These are phyloP conservation scores for Boletus eberwhitei DNA, from an alignment of 768 basidiomycete genomes.

Conservation along the genomic window DNA sequence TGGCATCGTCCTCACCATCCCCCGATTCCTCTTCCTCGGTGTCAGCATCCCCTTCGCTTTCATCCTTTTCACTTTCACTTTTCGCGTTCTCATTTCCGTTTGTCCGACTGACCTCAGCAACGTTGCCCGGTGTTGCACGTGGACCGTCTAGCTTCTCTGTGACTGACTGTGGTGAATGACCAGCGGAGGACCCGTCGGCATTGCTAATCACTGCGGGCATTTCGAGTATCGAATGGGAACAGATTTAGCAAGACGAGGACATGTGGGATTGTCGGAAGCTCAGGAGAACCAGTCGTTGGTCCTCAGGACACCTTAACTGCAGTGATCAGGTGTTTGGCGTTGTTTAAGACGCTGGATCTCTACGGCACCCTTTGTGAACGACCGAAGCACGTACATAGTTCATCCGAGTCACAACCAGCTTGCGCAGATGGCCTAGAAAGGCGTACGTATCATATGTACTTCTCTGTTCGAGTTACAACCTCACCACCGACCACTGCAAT, in stretches of 20 bases:
- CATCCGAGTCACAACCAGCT: too few relatives aligned
- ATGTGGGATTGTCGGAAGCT: slow-evolving; percentile 7
- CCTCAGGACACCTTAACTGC: neutral
- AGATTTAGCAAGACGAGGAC: neutral
- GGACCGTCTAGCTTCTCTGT: slow-evolving; percentile 2
- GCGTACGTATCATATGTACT: neutral
- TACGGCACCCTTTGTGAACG: neutral
- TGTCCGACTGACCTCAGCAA: slow-evolving; percentile 5
- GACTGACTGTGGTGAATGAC: neutral
- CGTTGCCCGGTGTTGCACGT: neutral
- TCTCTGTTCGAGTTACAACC: slow-evolving; percentile 5
- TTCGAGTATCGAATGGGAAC: neutral
- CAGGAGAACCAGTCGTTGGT: neutral
- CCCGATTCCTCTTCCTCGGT: slow-evolving; percentile 5
- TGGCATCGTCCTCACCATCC: neutral
- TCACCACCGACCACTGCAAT: slow-evolving; percentile 28
- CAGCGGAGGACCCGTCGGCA: neutral
- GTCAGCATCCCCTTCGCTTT: neutral
- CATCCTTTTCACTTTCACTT: too few relatives aligned
- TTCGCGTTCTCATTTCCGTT: slow-evolving; percentile 15
- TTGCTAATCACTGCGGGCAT: slow-evolving; percentile 6
- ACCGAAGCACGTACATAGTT: too few relatives aligned
- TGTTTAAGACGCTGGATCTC: slow-evolving; percentile 7
- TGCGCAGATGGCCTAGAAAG: neutral
- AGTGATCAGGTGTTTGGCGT: slow-evolving; percentile 12